Evolutionary conservation across 176 grass and related monocot genomes (phyloP), one percentile per base, ranked within the genome.

Genomic region (Echinochloa phyllopogon): DNA sequence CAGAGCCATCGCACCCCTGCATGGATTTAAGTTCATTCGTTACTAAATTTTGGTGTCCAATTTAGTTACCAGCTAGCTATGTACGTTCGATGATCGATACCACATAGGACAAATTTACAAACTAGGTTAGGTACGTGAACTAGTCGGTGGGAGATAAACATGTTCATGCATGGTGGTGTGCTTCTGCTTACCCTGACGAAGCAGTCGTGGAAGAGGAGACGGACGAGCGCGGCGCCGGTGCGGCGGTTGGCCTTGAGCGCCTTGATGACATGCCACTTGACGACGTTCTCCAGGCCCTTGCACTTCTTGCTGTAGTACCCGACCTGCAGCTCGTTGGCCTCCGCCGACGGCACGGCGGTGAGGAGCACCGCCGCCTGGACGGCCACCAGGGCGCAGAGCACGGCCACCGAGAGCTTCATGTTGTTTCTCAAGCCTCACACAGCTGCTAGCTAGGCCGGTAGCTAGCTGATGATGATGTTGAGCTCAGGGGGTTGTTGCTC

Each of bases 171-270:
- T n/a, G n/a, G n/a, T n/a, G 25, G 6, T 12, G 27, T 8, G 14
- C 33, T 3, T 8, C 3, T 43, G 38, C 61, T 2, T 76, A 94
- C 92, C 86, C 92, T 86, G 48, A 94, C 80, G 57, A 94, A 94
- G 76, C 92, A 94, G 44, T 94, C 92, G 25, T 94, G 92, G 86
- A 94, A 94, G 40, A 91, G 44, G 7, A 94, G 77, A 18, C 92
- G 92, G 88, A 94, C 53, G 1, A 94, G 89, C 0, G 72, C 89
- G 14, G 92, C 87, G 2, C 89, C 84, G 29, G 66, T 64, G 48
- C 89, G 88, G 72, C 83, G 83, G 83, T 89, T 82, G 23, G 25
- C 9, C 88, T 77, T 89, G 77, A 89, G 3, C 3, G 88, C 88
- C 77, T 5, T 76, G 53, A 69, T 27, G 14, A 90, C 40, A 21